A percentile compares a stretch with the other conserved stretches of the same genome.
Conservation (phyloP, 1,284 basidiomycete species). For the Kwoniella shivajii region DNA sequence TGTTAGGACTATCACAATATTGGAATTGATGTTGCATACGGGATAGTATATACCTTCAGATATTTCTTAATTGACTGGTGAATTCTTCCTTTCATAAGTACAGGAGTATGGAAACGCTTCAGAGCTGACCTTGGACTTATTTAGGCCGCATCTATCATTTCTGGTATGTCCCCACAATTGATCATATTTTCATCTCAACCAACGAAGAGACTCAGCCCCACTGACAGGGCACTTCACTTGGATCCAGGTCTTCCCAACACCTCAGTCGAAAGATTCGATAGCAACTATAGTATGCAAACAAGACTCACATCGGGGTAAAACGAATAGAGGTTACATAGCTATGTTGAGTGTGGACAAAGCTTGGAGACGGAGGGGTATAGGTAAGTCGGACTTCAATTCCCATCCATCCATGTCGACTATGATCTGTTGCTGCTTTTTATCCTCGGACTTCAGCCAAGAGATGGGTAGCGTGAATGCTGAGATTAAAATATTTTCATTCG, state of each 20-base stretch:
- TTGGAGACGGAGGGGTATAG: slow-evolving; percentile 86
- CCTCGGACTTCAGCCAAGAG: no score
- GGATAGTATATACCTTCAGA: slow-evolving; percentile 58
- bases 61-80: slow-evolving; percentile 95
- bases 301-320: slow-evolving; percentile 72
- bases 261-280: slow-evolving; percentile 60
- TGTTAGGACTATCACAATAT: background rate
- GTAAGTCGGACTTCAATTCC: slow-evolving; percentile 59
- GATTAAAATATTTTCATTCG: background rate
- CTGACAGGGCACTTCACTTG: slow-evolving; percentile 39
- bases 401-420: no score
- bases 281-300: slow-evolving; percentile 96
- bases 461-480: no score
- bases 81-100: background rate
- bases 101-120: background rate
- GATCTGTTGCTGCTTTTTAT: no score
- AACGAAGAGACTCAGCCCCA: background rate
- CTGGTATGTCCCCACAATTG: slow-evolving; percentile 61
- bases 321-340: slow-evolving; percentile 92
- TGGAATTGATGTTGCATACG: slow-evolving; percentile 3
- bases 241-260: slow-evolving; percentile 29
- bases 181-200: background rate
- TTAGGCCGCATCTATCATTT: slow-evolving; percentile 90
- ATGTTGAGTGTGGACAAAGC: slow-evolving; percentile 87
- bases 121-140: background rate